These are phyloP conservation scores for Carex littledalei DNA, from an alignment of 176 grass and related monocot genomes.

Conservation along the genomic window DNA sequence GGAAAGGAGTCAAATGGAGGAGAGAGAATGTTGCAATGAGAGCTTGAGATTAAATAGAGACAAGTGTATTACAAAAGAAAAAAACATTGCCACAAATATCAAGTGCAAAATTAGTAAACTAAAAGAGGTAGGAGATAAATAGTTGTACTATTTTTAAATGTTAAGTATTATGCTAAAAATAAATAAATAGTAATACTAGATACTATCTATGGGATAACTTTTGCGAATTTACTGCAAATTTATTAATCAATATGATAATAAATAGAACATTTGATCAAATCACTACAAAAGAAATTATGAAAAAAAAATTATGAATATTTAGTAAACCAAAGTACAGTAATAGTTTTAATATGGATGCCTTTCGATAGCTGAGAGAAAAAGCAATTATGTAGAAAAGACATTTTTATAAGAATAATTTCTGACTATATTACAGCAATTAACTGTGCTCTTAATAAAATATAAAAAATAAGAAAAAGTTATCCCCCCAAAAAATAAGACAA, in stretches of 20 bases:
- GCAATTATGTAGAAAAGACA: background rate
- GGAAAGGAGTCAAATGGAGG: background rate
- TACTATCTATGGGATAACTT: background rate
- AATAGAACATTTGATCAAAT: background rate
- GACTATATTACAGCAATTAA: background rate
- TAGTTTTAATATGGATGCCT: background rate
- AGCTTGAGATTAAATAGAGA: background rate
- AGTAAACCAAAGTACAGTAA: background rate
- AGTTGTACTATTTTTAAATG: background rate
- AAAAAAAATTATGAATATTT: background rate
- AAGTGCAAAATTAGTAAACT: background rate
- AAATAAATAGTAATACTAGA: background rate
- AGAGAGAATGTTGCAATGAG: background rate
- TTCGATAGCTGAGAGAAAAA: background rate
- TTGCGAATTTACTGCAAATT: background rate
- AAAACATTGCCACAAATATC: background rate
- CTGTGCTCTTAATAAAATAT: background rate
- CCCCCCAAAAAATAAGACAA: background rate
- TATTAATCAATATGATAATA: background rate
- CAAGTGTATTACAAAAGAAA: background rate
- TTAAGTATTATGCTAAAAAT: conserved; percentile 7
- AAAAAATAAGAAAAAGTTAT: background rate
- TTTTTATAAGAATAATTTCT: background rate
- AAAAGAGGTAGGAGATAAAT: background rate
- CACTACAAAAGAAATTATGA: background rate